Base-by-base conservation (phyloP, 1,284 basidiomycete species). In the Erythrobasidium hasegawianum region DNA sequence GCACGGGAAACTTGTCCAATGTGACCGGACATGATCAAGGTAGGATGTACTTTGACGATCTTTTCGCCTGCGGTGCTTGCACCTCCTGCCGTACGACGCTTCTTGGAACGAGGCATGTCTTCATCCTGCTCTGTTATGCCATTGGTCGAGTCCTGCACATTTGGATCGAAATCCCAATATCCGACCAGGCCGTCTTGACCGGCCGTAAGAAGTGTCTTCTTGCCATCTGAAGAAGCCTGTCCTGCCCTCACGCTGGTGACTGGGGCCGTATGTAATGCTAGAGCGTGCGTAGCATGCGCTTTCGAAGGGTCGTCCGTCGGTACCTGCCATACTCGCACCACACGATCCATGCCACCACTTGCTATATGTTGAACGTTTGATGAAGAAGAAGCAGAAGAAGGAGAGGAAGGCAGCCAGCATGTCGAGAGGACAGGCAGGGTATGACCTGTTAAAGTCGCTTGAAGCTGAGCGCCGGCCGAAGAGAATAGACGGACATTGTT, bases 341-440 rank as follows among this genome's bases (percentile, higher is more conserved):
- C 86, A 43, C 90, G 84, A 76, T 97, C 93, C 53, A 93, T 91
- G 1, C 88, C 85, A 40, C 85, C 92, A 0, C 87, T 90, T 39
- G 94, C 78, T 41, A 88, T 67, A 71, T 82, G 77, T 58, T 81
- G 77, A 27, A 81, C 2, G 26, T 71, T 68, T 14, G 72, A 71
- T 5, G 43, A n/a, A n/a, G 43, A 47, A 13, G n/a, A n/a, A n/a
- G 76, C 70, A 2, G 78, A 71, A n/a, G n/a, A n/a, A n/a, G n/a
- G n/a, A 8, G 73, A 53, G 0, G 76, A 76, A 5, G 81, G 81
- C 14, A 92, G 78, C 73, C 87, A 80, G 54, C 83, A 84, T 41
- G 88, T 78, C 2, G 86, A 88, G 0, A 89, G 88, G 45, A 91
- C 83, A 1, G 90, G 85, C 11, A 86, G 86, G 18, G 77, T 74